These are phyloP conservation scores for Firmiana major DNA, from an alignment of 345 rosid genomes.

Conservation along the genomic window DNA sequence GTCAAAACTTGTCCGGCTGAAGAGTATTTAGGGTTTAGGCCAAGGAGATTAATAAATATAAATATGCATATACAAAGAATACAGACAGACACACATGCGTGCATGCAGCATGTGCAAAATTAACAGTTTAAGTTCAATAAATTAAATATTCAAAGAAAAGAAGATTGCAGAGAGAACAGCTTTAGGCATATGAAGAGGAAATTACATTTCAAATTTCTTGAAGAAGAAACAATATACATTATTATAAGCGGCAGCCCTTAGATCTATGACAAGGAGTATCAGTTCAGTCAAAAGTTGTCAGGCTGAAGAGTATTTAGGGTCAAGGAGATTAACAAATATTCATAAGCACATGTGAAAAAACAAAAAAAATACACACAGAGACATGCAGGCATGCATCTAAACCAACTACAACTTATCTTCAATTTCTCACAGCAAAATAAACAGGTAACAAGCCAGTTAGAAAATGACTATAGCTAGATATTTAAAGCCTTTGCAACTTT, in stretches of 20 bases:
- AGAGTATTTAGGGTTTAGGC: background rate
- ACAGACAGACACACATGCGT: background rate
- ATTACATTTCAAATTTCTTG: too few species aligned
- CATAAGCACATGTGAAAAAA: too few species aligned
- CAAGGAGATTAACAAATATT: too few species aligned
- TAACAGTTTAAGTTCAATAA: background rate
- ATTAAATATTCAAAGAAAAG: background rate
- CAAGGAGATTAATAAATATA: background rate
- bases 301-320: too few species aligned
- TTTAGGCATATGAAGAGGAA: too few species aligned
- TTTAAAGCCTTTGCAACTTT: background rate
- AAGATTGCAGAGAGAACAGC: background rate
- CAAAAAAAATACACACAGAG: too few species aligned
- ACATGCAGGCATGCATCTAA: too few species aligned
- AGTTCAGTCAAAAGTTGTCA: too few species aligned
- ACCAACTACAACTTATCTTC: background rate
- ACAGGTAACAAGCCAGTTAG: background rate
- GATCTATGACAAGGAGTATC: too few species aligned
- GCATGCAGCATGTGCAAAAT: background rate
- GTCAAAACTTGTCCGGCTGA: background rate
- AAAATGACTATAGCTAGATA: constrained; percentile 6
- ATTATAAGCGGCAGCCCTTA: too few species aligned
- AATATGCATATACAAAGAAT: background rate
- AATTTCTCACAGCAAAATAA: background rate
- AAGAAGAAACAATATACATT: too few species aligned